A percentile compares a stretch with the other conserved stretches of the same genome.
These are phyloP conservation scores for Fusarium luffae DNA, from an alignment of 2,329 filamentous ascomycete genomes.

Conservation along the genomic window DNA sequence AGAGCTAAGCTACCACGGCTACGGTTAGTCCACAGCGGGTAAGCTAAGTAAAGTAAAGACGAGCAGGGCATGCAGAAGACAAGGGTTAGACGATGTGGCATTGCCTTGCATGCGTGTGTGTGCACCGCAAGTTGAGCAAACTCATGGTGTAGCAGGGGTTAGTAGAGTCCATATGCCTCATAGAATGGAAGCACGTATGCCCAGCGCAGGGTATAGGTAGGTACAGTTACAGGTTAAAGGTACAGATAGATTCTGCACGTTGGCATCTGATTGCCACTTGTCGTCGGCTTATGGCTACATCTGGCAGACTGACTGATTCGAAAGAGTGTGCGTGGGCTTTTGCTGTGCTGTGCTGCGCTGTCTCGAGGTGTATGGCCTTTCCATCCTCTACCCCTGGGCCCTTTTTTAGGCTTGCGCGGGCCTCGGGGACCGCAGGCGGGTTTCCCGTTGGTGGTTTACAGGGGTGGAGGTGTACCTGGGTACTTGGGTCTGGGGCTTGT, in stretches of 20 bases:
- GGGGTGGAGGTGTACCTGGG: neutral
- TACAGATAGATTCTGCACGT: conserved; percentile 16
- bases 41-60: conserved; percentile 27
- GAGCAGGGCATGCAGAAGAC: conserved; percentile 20
- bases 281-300: conserved; percentile 48
- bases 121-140: conserved; percentile 23
- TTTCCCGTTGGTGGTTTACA: conserved; percentile 40
- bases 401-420: conserved; percentile 40
- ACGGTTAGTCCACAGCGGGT: conserved; percentile 32
- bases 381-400: conserved; percentile 37
- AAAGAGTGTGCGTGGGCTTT: conserved; percentile 3
- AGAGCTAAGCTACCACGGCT: conserved; percentile 38
- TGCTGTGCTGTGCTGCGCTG: conserved; percentile 36
- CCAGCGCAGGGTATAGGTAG: neutral
- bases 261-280: conserved; percentile 41
- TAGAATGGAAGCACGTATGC: neutral
- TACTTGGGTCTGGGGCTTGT: conserved; percentile 27
- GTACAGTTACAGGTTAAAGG: neutral
- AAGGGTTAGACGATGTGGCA: conserved; percentile 14
- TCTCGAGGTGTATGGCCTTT: conserved; percentile 47
- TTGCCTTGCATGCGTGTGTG: conserved; percentile 23
- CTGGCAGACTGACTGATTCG: conserved; percentile 43
- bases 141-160: conserved; percentile 22
- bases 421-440: conserved; percentile 42
- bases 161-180: neutral